These are phyloP conservation scores for Cardamine chenopodiifolia DNA, from an alignment of 345 rosid species.

Conservation along the genomic window DNA sequence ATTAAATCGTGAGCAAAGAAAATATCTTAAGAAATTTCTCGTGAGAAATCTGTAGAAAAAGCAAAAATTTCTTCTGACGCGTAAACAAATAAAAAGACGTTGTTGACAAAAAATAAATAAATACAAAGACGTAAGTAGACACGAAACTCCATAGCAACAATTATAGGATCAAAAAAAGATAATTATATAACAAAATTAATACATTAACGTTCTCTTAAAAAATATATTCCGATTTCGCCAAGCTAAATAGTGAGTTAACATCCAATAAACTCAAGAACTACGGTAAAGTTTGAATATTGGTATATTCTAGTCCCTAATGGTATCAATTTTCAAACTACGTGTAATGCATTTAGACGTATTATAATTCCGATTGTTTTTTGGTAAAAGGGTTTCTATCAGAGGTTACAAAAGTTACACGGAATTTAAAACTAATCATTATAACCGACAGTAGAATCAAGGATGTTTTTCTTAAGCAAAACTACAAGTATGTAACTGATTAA, in stretches of 20 bases:
- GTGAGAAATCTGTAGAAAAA: neutral
- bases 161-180: constrained; percentile 4
- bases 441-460: constrained; percentile 11
- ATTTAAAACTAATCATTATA: constrained; percentile 4
- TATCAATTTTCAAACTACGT: neutral
- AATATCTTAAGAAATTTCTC: constrained; percentile 16
- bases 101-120: too few species aligned
- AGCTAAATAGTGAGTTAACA: neutral
- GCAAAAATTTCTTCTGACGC: constrained; percentile 34
- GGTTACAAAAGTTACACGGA: constrained; percentile 12
- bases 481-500: neutral
- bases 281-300: neutral
- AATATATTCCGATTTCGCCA: neutral
- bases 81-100: constrained; percentile 34
- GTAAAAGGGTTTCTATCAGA: neutral
- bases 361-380: neutral
- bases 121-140: constrained; percentile 32
- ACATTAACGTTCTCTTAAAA: constrained; percentile 12
- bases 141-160: constrained; percentile 39
- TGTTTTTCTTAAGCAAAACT: constrained; percentile 3
- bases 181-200: constrained; percentile 1
- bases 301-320: neutral
- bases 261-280: neutral
- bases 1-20: constrained; percentile 2
- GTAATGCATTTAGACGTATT: neutral